Conservation (phyloP, 108 stramenopile genomes). For the Cyclotella cryptica region DNA sequence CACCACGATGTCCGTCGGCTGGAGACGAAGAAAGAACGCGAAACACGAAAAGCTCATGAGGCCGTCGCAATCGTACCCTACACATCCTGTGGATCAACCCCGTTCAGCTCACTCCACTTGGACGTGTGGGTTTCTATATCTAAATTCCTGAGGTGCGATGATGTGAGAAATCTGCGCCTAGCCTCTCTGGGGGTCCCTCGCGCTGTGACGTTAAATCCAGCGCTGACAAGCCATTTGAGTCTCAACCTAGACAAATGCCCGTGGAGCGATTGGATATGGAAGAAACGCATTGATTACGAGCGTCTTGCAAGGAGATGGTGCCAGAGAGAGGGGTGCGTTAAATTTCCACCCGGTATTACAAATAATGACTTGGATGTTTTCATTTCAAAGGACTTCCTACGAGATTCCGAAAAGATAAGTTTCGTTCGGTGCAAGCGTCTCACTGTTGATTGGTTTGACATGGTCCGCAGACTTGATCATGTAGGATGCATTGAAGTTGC, state of each 20-base stretch:
- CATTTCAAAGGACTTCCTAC: conserved; percentile 38
- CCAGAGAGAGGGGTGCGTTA: conserved; percentile 30
- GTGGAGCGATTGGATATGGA: conserved; percentile 51
- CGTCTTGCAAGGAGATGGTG: conserved; percentile 43
- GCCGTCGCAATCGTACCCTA: conserved; percentile 16
- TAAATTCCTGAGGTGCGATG: conserved; percentile 26
- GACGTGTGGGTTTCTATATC: conserved; percentile 45
- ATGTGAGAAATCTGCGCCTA: conserved; percentile 40
- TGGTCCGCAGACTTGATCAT: conserved; percentile 17
- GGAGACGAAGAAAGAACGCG: conserved; percentile 13
- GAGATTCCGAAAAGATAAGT: conserved; percentile 22
- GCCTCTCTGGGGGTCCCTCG: conserved; percentile 45
- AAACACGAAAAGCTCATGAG: conserved; percentile 4
- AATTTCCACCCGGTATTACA: conserved; percentile 41
- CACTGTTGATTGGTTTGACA: conserved; percentile 43
- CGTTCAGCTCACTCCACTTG: conserved; percentile 32
- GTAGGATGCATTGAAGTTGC: conserved; percentile 41
- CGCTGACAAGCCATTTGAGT: conserved; percentile 40
- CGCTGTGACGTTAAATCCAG: conserved; percentile 40
- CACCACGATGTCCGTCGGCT: not conserved
- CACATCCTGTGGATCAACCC: not conserved
- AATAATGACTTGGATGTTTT: conserved; percentile 47
- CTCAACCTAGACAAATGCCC: conserved; percentile 52
- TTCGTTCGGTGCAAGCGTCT: conserved; percentile 40
- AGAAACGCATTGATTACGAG: conserved; percentile 36